Evolutionary conservation across 352 stramenopile species (phyloP).

Genomic region (Nothophytophthora sp.): DNA sequence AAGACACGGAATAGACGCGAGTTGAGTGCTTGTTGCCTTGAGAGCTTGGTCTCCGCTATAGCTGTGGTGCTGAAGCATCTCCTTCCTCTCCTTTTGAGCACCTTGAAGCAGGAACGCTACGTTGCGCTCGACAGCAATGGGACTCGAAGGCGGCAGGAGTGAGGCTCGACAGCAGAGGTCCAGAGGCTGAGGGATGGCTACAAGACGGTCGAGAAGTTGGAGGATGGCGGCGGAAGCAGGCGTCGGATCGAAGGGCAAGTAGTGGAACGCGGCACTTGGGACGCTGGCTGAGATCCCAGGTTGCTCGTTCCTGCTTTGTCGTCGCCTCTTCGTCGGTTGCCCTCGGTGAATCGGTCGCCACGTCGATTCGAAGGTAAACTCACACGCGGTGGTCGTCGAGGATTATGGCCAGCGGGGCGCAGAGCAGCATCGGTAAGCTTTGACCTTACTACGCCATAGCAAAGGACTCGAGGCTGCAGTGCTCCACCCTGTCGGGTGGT

Average conservation of each 20-base stretch:
- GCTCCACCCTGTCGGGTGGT: too few species aligned
- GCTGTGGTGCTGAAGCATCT: too few species aligned
- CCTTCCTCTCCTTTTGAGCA: too few species aligned
- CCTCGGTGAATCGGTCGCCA: not conserved
- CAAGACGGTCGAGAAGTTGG: too few species aligned
- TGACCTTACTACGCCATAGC: not conserved
- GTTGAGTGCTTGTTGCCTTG: conserved; percentile 6
- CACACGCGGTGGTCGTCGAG: not conserved
- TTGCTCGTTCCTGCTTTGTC: not conserved
- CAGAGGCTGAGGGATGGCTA: too few species aligned
- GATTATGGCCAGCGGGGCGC: not conserved
- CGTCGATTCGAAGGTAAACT: not conserved
- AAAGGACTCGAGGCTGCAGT: not conserved
- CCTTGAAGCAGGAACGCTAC: too few species aligned
- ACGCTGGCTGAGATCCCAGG: conserved; percentile 2
- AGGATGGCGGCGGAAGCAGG: too few species aligned
- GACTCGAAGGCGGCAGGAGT: too few species aligned
- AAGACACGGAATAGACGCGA: conserved; percentile 25
- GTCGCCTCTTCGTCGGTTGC: not conserved
- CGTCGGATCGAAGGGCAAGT: conserved; percentile 9
- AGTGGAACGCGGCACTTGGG: not conserved
- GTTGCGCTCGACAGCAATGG: too few species aligned
- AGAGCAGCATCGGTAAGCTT: not conserved
- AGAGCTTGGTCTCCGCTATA: too few species aligned
- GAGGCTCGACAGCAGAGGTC: too few species aligned